These are phyloP conservation scores for Chloris gayana DNA, from an alignment of 176 grass and related monocot genomes.

Conservation along the genomic window DNA sequence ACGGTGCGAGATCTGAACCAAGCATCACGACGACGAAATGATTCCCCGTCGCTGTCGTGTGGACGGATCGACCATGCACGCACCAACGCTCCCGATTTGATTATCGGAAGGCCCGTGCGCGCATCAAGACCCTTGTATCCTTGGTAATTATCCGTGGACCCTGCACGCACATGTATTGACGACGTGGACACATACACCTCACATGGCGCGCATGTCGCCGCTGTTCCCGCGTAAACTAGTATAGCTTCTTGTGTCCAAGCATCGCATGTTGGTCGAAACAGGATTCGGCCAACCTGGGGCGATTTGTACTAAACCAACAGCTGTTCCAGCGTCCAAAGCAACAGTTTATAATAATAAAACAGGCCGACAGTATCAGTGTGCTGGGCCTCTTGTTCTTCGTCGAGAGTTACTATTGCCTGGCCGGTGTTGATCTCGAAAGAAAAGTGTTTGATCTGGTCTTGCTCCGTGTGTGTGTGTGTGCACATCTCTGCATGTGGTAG, in stretches of 20 bases:
- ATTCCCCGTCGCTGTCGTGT: neutral
- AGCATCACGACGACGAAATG: neutral
- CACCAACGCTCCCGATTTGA: neutral
- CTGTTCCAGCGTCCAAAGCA: neutral
- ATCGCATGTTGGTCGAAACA: slow-evolving; percentile 4
- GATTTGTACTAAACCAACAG: neutral
- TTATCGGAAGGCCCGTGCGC: too few relatives aligned
- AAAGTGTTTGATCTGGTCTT: slow-evolving; percentile 7
- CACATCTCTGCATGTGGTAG: slow-evolving; percentile 11
- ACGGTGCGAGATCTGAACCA: neutral
- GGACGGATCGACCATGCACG: neutral
- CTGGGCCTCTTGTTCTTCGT: too few relatives aligned
- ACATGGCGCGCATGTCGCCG: slow-evolving; percentile 2
- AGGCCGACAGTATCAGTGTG: too few relatives aligned
- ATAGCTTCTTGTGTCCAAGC: neutral
- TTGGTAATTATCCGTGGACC: neutral
- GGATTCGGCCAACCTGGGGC: neutral
- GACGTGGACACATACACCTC: neutral
- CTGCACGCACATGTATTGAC: neutral
- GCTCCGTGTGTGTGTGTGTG: neutral
- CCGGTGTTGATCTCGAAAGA: too few relatives aligned
- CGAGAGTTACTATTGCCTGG: too few relatives aligned
- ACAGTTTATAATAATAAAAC: too few relatives aligned
- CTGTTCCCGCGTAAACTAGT: neutral
- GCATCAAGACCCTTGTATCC: too few relatives aligned